These are phyloP conservation scores for Paxillus ammoniavirescens DNA, from an alignment of 768 basidiomycete species.

Conservation along the genomic window DNA sequence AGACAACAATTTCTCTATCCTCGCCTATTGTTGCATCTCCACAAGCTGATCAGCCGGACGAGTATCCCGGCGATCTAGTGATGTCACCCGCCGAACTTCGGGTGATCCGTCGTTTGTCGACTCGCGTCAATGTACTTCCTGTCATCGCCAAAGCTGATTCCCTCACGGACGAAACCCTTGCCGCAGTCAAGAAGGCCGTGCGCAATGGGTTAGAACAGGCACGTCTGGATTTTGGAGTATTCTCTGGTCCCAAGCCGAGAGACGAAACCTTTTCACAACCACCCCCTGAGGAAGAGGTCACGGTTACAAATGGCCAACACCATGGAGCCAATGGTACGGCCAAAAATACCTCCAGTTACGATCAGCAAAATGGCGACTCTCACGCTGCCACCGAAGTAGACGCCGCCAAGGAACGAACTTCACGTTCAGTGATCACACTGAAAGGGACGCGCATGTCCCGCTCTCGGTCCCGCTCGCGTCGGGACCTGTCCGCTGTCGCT, in stretches of 20 bases:
- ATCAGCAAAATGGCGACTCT: conserved; percentile 18
- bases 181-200: conserved; percentile 70
- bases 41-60: conserved; percentile 47
- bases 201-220: conserved; percentile 63
- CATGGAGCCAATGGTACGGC: conserved; percentile 25
- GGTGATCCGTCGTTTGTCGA: conserved; percentile 72
- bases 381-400: conserved; percentile 37
- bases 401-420: conserved; percentile 50
- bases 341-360: conserved; percentile 32
- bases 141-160: conserved; percentile 81
- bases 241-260: conserved; percentile 44
- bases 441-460: conserved; percentile 44
- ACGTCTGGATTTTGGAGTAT: conserved; percentile 75
- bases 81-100: conserved; percentile 80
- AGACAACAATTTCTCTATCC: conserved; percentile 54
- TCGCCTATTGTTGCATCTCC: conserved; percentile 49
- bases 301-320: conserved; percentile 9
- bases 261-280: conserved; percentile 12
- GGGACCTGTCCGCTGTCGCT: conserved; percentile 60
- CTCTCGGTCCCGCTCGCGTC: conserved; percentile 73
- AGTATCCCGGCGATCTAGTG: conserved; percentile 48
- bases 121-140: conserved; percentile 77
- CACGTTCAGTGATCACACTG: conserved; percentile 78
- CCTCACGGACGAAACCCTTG: conserved; percentile 74
- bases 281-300: conserved; percentile 14